These are phyloP conservation scores for Podaxis sp. DNA, from an alignment of 768 basidiomycete species.

Conservation along the genomic window DNA sequence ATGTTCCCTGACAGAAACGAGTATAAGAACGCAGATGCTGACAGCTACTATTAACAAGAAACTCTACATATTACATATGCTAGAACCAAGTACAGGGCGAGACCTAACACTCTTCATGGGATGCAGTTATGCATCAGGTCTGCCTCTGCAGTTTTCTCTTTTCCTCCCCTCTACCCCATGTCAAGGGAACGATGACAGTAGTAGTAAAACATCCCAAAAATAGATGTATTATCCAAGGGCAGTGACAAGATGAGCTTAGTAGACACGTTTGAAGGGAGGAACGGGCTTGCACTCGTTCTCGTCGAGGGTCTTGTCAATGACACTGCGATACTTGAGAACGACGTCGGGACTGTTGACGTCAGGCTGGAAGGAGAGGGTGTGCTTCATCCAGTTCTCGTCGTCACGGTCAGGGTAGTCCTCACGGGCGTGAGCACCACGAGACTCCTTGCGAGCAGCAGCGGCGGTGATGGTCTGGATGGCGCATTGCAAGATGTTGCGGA, in stretches of 20 bases:
- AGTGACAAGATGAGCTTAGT: constrained; percentile 40
- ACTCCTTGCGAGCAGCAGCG: constrained; percentile 93
- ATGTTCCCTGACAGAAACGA: neutral
- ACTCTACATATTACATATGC: neutral
- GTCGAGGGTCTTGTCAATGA: constrained; percentile 86
- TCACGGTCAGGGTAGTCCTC: constrained; percentile 99
- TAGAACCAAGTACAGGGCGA: too few relatives aligned
- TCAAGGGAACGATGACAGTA: neutral
- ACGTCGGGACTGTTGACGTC: constrained; percentile 78
- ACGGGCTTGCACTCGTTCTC: constrained; percentile 96
- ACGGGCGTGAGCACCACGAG: constrained; percentile 97
- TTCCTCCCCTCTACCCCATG: neutral
- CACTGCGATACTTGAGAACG: constrained; percentile 83
- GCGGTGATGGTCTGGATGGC: constrained; percentile 95
- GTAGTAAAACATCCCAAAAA: neutral
- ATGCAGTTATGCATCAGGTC: neutral
- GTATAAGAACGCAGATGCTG: neutral
- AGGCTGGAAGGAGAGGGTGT: constrained; percentile 90
- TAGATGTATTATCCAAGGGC: neutral
- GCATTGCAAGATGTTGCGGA: constrained; percentile 92
- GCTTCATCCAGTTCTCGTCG: constrained; percentile 93
- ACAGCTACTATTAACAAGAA: neutral
- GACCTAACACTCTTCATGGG: neutral
- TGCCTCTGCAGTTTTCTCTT: neutral
- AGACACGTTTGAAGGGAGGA: constrained; percentile 97